Percentiles rank a stretch among this genome's conserved stretches.
phyloP scores from a whole-genome alignment of 305 asterid species.

The Fraxinus paxiana region DNA sequence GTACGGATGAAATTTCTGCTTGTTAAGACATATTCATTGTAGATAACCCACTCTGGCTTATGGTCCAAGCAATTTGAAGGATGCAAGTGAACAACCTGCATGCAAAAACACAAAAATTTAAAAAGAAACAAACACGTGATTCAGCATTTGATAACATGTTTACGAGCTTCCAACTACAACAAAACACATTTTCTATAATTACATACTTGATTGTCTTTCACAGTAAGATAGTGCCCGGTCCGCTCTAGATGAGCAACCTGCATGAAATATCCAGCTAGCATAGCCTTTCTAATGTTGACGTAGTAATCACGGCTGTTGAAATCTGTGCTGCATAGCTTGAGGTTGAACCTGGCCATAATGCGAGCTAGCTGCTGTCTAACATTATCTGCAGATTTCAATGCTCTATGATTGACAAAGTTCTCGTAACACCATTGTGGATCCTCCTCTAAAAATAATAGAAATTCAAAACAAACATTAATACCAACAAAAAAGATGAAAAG shows the following conservation, averaged over 20 bases:
- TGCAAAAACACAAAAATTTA: background rate
- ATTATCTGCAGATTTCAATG: slow-evolving; percentile 92
- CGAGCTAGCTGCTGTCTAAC: slow-evolving; percentile 89
- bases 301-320: slow-evolving; percentile 93
- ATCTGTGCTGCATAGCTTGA: slow-evolving; percentile 95
- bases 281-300: slow-evolving; percentile 88
- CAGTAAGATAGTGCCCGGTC: slow-evolving; percentile 83
- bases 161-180: background rate
- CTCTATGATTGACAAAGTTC: slow-evolving; percentile 72
- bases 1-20: slow-evolving; percentile 93
- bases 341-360: slow-evolving; percentile 82
- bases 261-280: slow-evolving; percentile 99
- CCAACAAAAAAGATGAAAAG: background rate
- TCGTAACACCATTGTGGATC: slow-evolving; percentile 93
- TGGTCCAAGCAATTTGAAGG: slow-evolving; percentile 95
- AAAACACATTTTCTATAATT: background rate
- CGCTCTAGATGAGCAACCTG: slow-evolving; percentile 98
- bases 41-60: slow-evolving; percentile 96
- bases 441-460: slow-evolving; percentile 51
- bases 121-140: background rate
- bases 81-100: slow-evolving; percentile 82
- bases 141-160: background rate
- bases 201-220: slow-evolving; percentile 90
- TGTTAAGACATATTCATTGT: slow-evolving; percentile 80
- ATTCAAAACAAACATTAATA: slow-evolving; percentile 22